phyloP scores from a whole-genome alignment of 345 rosid species.

The Acer yangbiense region DNA sequence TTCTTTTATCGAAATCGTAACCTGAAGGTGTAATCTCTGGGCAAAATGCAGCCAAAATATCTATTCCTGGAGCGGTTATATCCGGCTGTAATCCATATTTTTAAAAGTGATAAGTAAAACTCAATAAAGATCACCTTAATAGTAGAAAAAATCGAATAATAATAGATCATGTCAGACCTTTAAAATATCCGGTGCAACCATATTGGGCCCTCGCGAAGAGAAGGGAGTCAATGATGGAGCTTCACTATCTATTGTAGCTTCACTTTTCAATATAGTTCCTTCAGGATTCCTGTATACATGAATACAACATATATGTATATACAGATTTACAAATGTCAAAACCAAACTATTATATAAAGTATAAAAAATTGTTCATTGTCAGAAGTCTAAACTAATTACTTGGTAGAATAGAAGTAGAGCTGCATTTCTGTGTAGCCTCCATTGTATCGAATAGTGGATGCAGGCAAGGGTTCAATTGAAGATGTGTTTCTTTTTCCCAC shows the following conservation, averaged over 20 bases:
- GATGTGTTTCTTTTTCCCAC: too few relatives aligned
- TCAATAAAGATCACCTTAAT: not conserved
- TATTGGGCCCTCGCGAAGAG: not conserved
- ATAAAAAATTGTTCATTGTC: too few relatives aligned
- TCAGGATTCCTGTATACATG: not conserved
- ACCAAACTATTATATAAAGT: too few relatives aligned
- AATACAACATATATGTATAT: too few relatives aligned
- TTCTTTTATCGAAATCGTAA: conserved; percentile 11
- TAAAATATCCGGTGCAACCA: not conserved
- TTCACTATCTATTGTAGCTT: not conserved
- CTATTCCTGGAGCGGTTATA: conserved; percentile 44
- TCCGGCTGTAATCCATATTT: conserved; percentile 36
- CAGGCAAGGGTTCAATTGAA: conserved; percentile 8
- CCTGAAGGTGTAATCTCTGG: conserved; percentile 19
- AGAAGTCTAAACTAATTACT: not conserved
- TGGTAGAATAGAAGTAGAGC: not conserved
- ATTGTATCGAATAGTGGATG: not conserved
- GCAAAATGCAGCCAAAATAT: conserved; percentile 46
- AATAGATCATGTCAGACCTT: not conserved
- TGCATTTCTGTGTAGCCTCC: not conserved
- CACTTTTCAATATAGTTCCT: not conserved
- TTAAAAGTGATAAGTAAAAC: too few relatives aligned
- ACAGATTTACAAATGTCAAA: too few relatives aligned
- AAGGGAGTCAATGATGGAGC: not conserved
- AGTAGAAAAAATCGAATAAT: too few relatives aligned